Percentiles rank a stretch among this genome's conserved stretches.
Conservation (phyloP, 163 green algal genomes). For the Scenedesmus sp. region DNA sequence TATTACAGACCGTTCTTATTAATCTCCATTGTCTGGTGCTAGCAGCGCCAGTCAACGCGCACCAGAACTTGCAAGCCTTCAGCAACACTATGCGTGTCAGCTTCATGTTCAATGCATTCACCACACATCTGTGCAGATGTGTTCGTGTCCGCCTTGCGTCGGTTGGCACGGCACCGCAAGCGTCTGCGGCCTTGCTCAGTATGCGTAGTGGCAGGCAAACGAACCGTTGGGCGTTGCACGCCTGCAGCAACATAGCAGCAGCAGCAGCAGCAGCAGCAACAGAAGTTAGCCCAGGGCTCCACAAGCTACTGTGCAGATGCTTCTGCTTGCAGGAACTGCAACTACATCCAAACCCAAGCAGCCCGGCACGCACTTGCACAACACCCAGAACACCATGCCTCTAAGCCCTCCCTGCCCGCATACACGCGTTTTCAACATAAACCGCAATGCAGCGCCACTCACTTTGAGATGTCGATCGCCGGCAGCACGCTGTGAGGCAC, state of each 20-base stretch:
- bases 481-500: neutral
- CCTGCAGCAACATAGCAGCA: neutral
- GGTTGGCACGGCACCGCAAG: neutral
- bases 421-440: neutral
- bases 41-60: no score
- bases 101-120: no score
- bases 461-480: constrained; percentile 40
- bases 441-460: neutral
- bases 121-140: no score
- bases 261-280: neutral
- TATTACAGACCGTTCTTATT: no score
- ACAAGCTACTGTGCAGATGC: no score
- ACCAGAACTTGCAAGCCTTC: no score
- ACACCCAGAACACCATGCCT: neutral
- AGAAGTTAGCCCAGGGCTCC: neutral
- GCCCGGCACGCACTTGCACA: no score
- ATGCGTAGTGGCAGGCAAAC: constrained; percentile 15
- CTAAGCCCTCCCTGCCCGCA: no score
- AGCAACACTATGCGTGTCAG: no score
- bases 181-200: neutral
- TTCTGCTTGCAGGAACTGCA: neutral
- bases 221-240: neutral
- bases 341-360: neutral
- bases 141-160: no score
- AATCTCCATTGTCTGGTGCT: no score